A percentile compares a stretch with the other conserved stretches of the same genome.
These are phyloP conservation scores for Mucuna pruriens DNA, from an alignment of 306 rosid genomes.

Conservation along the genomic window DNA sequence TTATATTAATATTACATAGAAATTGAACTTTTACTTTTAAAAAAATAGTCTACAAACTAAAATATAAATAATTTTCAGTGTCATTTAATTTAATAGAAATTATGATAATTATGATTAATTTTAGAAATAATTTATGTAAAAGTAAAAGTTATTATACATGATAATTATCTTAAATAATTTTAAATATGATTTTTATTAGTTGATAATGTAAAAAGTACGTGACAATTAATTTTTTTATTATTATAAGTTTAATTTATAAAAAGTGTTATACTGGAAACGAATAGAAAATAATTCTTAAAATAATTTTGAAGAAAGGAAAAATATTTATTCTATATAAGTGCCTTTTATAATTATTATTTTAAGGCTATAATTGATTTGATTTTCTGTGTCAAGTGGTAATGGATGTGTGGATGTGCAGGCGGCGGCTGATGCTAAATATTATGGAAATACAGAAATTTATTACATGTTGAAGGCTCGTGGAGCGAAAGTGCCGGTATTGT, in stretches of 20 bases:
- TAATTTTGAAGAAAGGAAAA: too few relatives aligned
- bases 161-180: too few relatives aligned
- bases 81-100: neutral
- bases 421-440: slow-evolving; percentile 97
- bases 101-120: neutral
- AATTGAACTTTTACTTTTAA: too few relatives aligned
- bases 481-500: slow-evolving; percentile 86
- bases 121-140: neutral
- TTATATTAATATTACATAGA: too few relatives aligned
- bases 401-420: slow-evolving; percentile 67
- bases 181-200: too few relatives aligned
- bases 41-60: too few relatives aligned
- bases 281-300: neutral
- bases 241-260: neutral
- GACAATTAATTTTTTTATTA: neutral
- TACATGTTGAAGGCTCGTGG: slow-evolving; percentile 89
- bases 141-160: neutral
- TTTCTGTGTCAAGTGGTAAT: neutral
- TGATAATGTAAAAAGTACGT: neutral
- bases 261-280: neutral
- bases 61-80: too few relatives aligned
- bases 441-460: slow-evolving; percentile 77
- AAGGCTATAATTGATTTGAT: neutral
- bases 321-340: too few relatives aligned
- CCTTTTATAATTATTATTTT: neutral